phyloP scores from a whole-genome alignment of 1,284 basidiomycete species.

The Mycena sp. region DNA sequence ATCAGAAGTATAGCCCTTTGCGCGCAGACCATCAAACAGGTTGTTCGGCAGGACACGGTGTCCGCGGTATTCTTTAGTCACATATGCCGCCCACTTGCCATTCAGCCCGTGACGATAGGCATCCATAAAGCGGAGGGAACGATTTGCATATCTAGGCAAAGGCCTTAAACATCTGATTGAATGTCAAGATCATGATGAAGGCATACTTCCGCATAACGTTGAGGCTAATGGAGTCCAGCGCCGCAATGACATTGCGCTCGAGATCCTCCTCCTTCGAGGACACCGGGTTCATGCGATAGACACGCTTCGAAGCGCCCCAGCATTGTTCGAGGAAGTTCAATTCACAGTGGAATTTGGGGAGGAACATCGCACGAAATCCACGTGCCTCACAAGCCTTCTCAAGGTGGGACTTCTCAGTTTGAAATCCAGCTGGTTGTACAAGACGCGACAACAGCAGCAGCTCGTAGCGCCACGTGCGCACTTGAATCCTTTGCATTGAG shows the following conservation, averaged over 20 bases:
- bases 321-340: conserved; percentile 32
- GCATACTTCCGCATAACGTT: conserved; percentile 31
- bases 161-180: too few species aligned
- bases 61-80: neutral
- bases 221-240: conserved; percentile 29
- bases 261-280: conserved; percentile 36
- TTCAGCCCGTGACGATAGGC: neutral
- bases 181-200: too few species aligned
- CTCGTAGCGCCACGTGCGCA: conserved; percentile 9
- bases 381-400: conserved; percentile 14
- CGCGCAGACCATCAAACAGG: too few species aligned
- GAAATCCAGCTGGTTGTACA: conserved; percentile 38
- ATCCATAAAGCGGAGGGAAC: neutral
- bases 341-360: conserved; percentile 35
- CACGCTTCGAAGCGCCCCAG: conserved; percentile 27
- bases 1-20: too few species aligned
- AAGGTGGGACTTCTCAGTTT: conserved; percentile 23
- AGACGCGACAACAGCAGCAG: conserved; percentile 32
- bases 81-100: neutral
- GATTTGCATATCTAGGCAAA: neutral
- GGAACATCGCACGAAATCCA: conserved; percentile 25
- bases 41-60: too few species aligned
- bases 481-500: conserved; percentile 31
- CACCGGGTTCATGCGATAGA: conserved; percentile 25
- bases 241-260: conserved; percentile 26